Base-by-base conservation (phyloP, 805 yeast species). In the Blastobotrys chiropterorum region DNA sequence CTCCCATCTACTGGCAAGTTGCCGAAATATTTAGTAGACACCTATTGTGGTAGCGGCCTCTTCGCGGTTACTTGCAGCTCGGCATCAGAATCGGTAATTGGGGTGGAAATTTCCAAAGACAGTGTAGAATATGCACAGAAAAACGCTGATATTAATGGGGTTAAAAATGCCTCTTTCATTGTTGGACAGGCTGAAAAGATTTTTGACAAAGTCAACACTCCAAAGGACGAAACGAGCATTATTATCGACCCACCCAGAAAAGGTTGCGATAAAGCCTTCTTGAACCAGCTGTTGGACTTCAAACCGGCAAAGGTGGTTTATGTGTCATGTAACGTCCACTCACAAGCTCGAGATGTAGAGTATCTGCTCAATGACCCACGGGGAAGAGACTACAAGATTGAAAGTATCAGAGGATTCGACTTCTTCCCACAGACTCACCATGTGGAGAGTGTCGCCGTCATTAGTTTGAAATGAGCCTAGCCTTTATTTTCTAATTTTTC, bases 171-270 rank as follows among this genome's bases (percentile, higher is more conserved):
- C 53, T 79, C 76, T 41, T 94, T 92, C 62, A 81, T 92, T 38
- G 88, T 82, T 22, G 99, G 98, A 34, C 87, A 90, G 65, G 98
- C 98, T 1, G 97, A 90, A 67, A 79, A 82, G 67, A 83, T 94
- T 53, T 94, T 94, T 67, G 86, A 78, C 48, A 80, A 81, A 52
- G 71, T 70, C 26, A 54, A 56, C 55, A 80, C 89, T 2, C 95
- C 96, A 5, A 75, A 79, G 39, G 80, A 77, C 45, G 72, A 82
- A 60, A 94, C 98, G 0, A 82, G 96, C 8, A 94, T 94, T 38
- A 90, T 94, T 53, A 78, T 94, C 62, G 99, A 94, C 68, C 99
- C 99, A 2, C 96, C 98, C 43, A 82, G 99, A 67, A 94, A 92
- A 68, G 99, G 99, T 1, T 92, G 98, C 68, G 97, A 90, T 67